These are phyloP conservation scores for Termitomyces sp. DNA, from an alignment of 768 basidiomycete genomes.

Conservation along the genomic window DNA sequence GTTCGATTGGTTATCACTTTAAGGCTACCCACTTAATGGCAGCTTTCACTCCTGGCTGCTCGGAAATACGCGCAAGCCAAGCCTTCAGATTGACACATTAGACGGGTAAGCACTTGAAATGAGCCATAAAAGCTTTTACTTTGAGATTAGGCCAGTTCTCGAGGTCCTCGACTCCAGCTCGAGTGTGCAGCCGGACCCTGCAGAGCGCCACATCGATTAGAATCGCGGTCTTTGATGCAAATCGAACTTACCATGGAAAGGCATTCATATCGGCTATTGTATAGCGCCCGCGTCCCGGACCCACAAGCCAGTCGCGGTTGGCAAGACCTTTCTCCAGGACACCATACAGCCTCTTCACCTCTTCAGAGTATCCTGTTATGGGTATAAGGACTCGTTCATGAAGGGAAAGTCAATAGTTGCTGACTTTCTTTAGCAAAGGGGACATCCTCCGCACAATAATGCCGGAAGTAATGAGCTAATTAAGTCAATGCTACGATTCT, in stretches of 20 bases:
- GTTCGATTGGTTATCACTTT: neutral
- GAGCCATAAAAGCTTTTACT: constrained; percentile 1
- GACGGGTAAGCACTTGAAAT: neutral
- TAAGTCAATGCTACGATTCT: neutral
- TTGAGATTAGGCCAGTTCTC: constrained; percentile 17
- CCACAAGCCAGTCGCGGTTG: constrained; percentile 76
- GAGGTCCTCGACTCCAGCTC: constrained; percentile 26
- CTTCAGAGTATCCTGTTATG: constrained; percentile 62
- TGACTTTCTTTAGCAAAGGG: constrained; percentile 64
- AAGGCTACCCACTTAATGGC: constrained; percentile 9
- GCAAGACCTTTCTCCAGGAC: constrained; percentile 74
- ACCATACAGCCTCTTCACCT: constrained; percentile 75
- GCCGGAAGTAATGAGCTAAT: constrained; percentile 62
- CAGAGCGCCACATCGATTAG: neutral
- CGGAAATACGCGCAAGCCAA: constrained; percentile 9
- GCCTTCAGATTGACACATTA: constrained; percentile 1
- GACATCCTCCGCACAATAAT: constrained; percentile 58
- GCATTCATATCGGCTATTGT: constrained; percentile 72
- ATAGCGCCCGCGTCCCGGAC: constrained; percentile 62
- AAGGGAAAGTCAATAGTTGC: neutral
- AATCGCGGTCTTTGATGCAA: neutral
- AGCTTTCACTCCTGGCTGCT: constrained; percentile 13
- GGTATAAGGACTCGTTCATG: neutral
- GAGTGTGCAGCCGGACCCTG: constrained; percentile 51
- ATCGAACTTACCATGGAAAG: constrained; percentile 47